Conservation (phyloP, 2,329 filamentous ascomycete species). For the Hortaea sp. region DNA sequence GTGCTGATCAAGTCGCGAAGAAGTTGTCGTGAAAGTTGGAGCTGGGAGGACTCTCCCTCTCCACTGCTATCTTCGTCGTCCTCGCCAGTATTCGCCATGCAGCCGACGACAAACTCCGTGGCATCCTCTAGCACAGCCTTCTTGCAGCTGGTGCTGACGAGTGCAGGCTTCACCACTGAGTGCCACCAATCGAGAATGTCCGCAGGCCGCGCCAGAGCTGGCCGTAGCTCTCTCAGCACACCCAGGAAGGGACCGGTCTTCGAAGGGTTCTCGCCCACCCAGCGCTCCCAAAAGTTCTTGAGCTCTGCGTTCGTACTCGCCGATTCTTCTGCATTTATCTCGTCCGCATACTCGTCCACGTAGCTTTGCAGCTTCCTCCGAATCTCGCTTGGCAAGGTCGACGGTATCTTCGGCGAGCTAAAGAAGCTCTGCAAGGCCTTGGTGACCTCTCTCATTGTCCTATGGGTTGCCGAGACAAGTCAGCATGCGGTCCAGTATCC, state of each 20-base stretch:
- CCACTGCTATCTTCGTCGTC: conserved; percentile 40
- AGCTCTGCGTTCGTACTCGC: conserved; percentile 64
- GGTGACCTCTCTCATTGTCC: conserved; percentile 36
- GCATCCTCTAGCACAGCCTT: conserved; percentile 55
- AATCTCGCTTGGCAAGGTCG: conserved; percentile 54
- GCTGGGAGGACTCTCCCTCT: conserved; percentile 9
- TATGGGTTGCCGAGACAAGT: neutral
- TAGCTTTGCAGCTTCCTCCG: conserved; percentile 37
- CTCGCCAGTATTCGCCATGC: conserved; percentile 48
- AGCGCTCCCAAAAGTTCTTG: conserved; percentile 53
- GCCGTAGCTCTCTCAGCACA: conserved; percentile 54
- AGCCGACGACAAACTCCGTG: conserved; percentile 52
- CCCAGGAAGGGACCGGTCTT: conserved; percentile 59
- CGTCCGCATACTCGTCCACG: conserved; percentile 50
- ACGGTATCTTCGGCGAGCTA: conserved; percentile 29
- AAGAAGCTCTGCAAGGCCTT: conserved; percentile 37
- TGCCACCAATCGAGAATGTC: conserved; percentile 66
- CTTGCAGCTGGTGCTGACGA: conserved; percentile 50
- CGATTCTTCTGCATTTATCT: conserved; percentile 52
- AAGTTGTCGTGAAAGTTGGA: conserved; percentile 49
- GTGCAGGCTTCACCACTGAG: conserved; percentile 46
- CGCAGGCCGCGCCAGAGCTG: conserved; percentile 52
- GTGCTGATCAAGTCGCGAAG: conserved; percentile 42
- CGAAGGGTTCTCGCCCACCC: conserved; percentile 47
- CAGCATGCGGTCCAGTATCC: no score